phyloP scores from a whole-genome alignment of 805 yeast genomes.

The Candida michaelii region DNA sequence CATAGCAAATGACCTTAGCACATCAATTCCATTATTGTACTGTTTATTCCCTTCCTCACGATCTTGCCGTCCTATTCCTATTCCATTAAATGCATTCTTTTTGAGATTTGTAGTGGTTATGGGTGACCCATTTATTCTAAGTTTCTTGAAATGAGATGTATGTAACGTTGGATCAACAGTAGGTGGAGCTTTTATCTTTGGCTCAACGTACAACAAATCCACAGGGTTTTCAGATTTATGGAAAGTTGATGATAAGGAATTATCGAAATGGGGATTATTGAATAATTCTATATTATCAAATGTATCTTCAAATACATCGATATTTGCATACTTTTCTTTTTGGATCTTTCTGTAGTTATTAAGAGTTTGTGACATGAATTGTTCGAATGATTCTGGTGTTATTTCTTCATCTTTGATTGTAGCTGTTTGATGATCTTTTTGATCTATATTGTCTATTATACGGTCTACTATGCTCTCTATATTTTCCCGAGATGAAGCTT shows the following conservation, averaged over 20 bases:
- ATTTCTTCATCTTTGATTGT: no score
- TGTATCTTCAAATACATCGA: slow-evolving; percentile 14
- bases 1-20: slow-evolving; percentile 2
- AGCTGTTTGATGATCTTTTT: no score
- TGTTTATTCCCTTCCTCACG: background rate
- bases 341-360: slow-evolving; percentile 32
- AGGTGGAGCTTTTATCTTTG: slow-evolving; percentile 32
- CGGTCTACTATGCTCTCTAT: no score
- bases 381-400: slow-evolving; percentile 30
- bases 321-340: slow-evolving; percentile 13
- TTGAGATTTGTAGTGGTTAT: slow-evolving; percentile 21
- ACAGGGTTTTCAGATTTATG: slow-evolving; percentile 19
- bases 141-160: slow-evolving; percentile 41
- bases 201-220: slow-evolving; percentile 14
- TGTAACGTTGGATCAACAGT: slow-evolving; percentile 37
- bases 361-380: slow-evolving; percentile 32
- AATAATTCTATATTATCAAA: slow-evolving; percentile 7
- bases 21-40: slow-evolving; percentile 1
- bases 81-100: slow-evolving; percentile 8
- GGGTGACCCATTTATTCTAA: slow-evolving; percentile 41
- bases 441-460: no score
- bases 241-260: slow-evolving; percentile 14
- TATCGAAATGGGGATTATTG: slow-evolving; percentile 13
- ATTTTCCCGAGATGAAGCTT: no score
- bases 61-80: slow-evolving; percentile 2